Evolutionary conservation across 495 filamentous ascomycete species (phyloP).

Genomic region (Tuber brumale): DNA sequence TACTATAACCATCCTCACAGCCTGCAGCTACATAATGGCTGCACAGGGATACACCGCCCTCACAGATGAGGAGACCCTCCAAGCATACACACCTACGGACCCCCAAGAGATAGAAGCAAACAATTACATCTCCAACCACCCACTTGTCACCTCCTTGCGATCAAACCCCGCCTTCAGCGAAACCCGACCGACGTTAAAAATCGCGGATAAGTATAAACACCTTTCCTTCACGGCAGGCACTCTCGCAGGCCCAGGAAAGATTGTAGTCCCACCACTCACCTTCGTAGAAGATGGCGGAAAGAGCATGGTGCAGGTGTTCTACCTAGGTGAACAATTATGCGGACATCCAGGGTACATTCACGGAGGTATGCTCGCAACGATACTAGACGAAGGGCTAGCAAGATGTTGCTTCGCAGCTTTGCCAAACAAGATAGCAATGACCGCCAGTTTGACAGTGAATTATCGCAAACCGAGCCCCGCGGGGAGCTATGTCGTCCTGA

Average conservation of each 20-base stretch:
- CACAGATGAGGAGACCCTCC: constrained; percentile 68
- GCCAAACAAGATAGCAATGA: constrained; percentile 83
- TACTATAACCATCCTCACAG: constrained; percentile 25
- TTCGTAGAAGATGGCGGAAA: constrained; percentile 69
- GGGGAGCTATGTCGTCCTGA: constrained; percentile 67
- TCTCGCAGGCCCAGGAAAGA: constrained; percentile 64
- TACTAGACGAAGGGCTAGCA: constrained; percentile 86
- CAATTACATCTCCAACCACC: constrained; percentile 66
- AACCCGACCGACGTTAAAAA: constrained; percentile 78
- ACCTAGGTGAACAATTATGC: constrained; percentile 75
- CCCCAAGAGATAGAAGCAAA: constrained; percentile 59
- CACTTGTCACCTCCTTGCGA: constrained; percentile 60
- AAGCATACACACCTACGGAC: constrained; percentile 58
- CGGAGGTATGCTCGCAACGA: constrained; percentile 81
- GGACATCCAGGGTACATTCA: constrained; percentile 91
- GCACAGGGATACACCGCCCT: constrained; percentile 34
- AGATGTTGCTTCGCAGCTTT: constrained; percentile 85
- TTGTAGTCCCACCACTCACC: constrained; percentile 74
- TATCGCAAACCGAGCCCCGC: constrained; percentile 76
- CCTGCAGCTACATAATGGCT: constrained; percentile 33
- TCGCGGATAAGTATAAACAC: constrained; percentile 57
- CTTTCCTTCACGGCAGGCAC: constrained; percentile 80
- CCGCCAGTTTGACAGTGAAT: constrained; percentile 83
- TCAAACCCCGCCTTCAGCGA: constrained; percentile 62
- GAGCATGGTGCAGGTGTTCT: constrained; percentile 64